phyloP scores from a whole-genome alignment of 768 basidiomycete species.

The Dictyophora rubrovolvata region DNA sequence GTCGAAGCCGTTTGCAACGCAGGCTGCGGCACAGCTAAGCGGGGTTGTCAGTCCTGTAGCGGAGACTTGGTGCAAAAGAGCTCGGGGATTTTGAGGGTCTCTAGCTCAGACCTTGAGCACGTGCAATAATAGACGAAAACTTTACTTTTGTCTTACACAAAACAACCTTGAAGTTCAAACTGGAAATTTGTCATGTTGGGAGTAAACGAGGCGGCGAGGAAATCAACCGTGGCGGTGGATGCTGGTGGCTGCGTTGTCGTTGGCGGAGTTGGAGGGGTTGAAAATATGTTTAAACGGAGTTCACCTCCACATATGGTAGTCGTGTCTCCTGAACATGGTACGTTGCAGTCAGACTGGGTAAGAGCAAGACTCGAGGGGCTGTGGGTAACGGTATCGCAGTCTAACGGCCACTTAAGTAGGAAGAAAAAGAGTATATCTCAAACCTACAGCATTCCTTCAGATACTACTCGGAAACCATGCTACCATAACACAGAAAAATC shows the following conservation, averaged over 20 bases:
- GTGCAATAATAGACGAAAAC: no score
- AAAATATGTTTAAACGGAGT: conserved; percentile 48
- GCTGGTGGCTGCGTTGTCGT: conserved; percentile 20
- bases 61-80: not conserved
- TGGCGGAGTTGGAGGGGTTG: conserved; percentile 44
- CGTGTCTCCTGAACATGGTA: conserved; percentile 50
- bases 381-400: conserved; percentile 51
- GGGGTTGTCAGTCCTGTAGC: conserved; percentile 37
- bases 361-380: conserved; percentile 33
- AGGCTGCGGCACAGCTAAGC: conserved; percentile 49
- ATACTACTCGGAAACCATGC: not conserved
- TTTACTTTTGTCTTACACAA: not conserved
- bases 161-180: not conserved
- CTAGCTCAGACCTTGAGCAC: not conserved
- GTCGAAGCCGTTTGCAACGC: conserved; percentile 42
- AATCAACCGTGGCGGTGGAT: not conserved
- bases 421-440: not conserved
- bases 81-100: not conserved
- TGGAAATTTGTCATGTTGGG: not conserved
- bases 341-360: conserved; percentile 41
- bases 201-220: not conserved
- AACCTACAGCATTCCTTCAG: conserved; percentile 48
- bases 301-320: conserved; percentile 52
- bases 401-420: conserved; percentile 24
- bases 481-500: not conserved